Base-by-base conservation (phyloP, 306 rosid genomes). In the Oxytropis ochrocephala region DNA sequence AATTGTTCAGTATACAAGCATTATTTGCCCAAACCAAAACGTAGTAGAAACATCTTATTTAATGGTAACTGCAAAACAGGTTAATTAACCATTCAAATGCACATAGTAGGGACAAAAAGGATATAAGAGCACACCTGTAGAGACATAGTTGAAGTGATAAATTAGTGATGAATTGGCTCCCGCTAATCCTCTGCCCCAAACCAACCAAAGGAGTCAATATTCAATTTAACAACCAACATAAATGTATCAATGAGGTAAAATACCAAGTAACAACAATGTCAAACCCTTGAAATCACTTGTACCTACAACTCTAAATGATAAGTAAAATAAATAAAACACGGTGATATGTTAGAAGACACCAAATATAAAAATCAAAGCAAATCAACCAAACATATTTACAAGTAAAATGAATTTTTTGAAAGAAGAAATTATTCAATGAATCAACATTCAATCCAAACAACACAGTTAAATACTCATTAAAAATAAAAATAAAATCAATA, bases 141-240 rank as follows among this genome's bases (percentile, higher is more conserved):
- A 70, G 53, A 62, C 42, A 38, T 61, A 11, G 58, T 39, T 56
- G 48, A 51, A 49, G 58, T 67, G 57, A 72, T 67, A 17, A 54
- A 46, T 61, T 67, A 49, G 58, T 67, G 57, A 72, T 67, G 27
- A 54, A 46, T 61, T 67, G 83, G 43, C 42, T 67, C 69, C 67
- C 30, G 71, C 67, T 79, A 79, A 79, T 82, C 83, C 75, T 82
- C 86, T 82, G 86, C 33, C 38, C 32, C 47, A 59, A 82, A 47
- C 18, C 55, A 73, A 58, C 32, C 18, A 70, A 73, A 1, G 5
- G 35, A 51, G 59, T 78, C 54, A 78, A 11, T 48, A 65, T 39
- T 61, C 54, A 65, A 29, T 44, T 16, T 44, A 53, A 65, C 47
- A 47, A 59, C 48, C 46, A 74, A 42, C 11, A 51, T 48, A 39